Base-by-base conservation (phyloP, 2,329 filamentous ascomycete species). In the Aspergillus sp. region DNA sequence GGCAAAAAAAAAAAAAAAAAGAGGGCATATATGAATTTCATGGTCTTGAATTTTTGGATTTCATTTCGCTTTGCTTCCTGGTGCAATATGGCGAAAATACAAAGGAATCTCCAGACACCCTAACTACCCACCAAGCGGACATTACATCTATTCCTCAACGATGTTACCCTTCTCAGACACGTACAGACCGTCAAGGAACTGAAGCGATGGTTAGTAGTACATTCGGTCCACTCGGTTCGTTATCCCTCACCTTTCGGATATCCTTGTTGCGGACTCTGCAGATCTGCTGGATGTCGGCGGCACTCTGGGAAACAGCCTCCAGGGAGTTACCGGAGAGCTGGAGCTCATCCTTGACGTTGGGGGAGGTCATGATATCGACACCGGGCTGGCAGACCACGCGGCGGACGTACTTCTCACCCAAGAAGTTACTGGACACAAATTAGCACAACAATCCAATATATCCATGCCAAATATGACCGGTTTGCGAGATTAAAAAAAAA, bases 231-330 rank as follows among this genome's bases (percentile, higher is more conserved):
- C 6, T 12, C 12, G 26, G 26, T 5, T 34, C 17, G 18, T 11
- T n/a, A 18, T 13, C 42, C 70, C 81, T 69, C 76, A 92, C 89
- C 90, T 97, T 97, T 85, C 96, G 92, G 85, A 99, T 99, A 96
- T 99, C 95, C 92, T 99, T 99, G 91, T 99, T 99, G 81, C 92
- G 89, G 81, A 99, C 95, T 83, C 88, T 88, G 92, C 95, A 99
- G 83, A 95, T 93, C 83, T 99, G 95, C 86, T 99, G 95, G 80
- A 99, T 97, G 80, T 99, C 95, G 81, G 95, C 95, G 69, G 95
- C 95, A 77, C 89, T 92, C 85, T 99, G 95, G 75, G 95, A 99
- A 68, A 99, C 95, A 78, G 88, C 87, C 86, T 99, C 96, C 72
- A 99, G 85, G 64, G 90, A 96, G 90, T 97, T 99, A 74, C 95